Conservation (phyloP, 805 yeast genomes). For the Yamadazyma sp. region DNA sequence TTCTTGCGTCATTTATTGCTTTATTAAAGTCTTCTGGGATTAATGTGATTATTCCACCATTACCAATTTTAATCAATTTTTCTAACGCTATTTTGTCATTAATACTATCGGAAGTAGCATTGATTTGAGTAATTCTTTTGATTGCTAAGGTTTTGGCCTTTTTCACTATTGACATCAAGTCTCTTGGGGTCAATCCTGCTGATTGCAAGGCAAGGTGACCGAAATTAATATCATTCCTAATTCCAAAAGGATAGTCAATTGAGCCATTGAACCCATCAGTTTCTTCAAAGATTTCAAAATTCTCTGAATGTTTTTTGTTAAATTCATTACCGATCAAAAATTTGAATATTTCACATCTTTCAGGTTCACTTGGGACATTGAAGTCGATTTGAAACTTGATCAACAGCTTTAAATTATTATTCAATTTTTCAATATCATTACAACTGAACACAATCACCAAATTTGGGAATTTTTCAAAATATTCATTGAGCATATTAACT, state of each 20-base stretch:
- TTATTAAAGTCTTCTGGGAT: slow-evolving; percentile 60
- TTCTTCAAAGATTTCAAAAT: slow-evolving; percentile 14
- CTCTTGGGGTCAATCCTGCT: slow-evolving; percentile 89
- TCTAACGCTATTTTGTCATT: slow-evolving; percentile 6
- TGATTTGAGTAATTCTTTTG: slow-evolving; percentile 40
- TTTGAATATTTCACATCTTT: slow-evolving; percentile 62
- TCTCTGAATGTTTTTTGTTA: not conserved
- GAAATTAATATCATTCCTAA: slow-evolving; percentile 48
- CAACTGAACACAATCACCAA: slow-evolving; percentile 62
- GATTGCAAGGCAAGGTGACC: slow-evolving; percentile 72
- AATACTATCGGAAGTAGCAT: slow-evolving; percentile 13
- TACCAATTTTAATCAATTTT: slow-evolving; percentile 39
- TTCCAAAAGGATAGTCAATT: slow-evolving; percentile 16
- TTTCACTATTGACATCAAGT: slow-evolving; percentile 66
- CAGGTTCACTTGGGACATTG: slow-evolving; percentile 74
- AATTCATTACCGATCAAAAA: slow-evolving; percentile 37
- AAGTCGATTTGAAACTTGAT: slow-evolving; percentile 76
- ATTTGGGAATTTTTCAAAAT: slow-evolving; percentile 38
- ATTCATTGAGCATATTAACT: slow-evolving; percentile 54
- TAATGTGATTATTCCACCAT: slow-evolving; percentile 54
- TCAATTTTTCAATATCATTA: slow-evolving; percentile 64
- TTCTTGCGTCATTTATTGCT: slow-evolving; percentile 78
- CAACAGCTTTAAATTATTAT: slow-evolving; percentile 61
- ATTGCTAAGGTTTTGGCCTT: slow-evolving; percentile 60
- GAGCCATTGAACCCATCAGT: slow-evolving; percentile 17